phyloP scores from a whole-genome alignment of 2,329 filamentous ascomycete genomes.

The Ambrosiella beaveri region DNA sequence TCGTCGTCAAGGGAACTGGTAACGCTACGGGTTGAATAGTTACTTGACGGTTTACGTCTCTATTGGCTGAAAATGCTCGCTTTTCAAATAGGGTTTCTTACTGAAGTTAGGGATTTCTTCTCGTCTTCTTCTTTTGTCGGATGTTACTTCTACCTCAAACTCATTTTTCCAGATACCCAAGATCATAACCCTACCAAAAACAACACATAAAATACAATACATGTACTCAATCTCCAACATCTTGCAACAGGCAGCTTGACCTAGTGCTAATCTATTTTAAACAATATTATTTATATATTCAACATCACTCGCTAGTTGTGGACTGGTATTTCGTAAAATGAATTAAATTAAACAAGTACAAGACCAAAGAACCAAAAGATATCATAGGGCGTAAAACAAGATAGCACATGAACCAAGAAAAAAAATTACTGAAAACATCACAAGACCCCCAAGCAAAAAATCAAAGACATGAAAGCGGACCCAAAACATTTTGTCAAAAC shows the following conservation, averaged over 20 bases:
- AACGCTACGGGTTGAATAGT: conserved; percentile 16
- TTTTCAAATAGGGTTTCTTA: neutral
- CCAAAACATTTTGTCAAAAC: neutral
- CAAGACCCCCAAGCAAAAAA: neutral
- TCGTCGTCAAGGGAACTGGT: conserved; percentile 53
- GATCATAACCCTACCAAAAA: neutral
- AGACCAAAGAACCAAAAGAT: neutral
- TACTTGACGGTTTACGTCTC: neutral
- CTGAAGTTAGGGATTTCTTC: neutral
- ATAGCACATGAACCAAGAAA: conserved; percentile 4
- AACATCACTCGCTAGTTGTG: too few species aligned
- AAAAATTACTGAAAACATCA: neutral
- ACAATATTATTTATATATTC: too few species aligned
- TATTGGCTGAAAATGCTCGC: too few species aligned
- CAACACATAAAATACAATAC: neutral
- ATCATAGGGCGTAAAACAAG: neutral
- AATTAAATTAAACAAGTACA: neutral
- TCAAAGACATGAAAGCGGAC: neutral
- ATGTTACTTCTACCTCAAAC: neutral
- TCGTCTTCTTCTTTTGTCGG: neutral
- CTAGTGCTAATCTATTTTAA: neutral
- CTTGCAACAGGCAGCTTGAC: neutral
- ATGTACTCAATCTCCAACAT: neutral
- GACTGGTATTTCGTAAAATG: neutral
- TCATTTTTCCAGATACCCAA: neutral